phyloP scores from a whole-genome alignment of 116 monocot genomes.

The Dioscorea cayenensis region DNA sequence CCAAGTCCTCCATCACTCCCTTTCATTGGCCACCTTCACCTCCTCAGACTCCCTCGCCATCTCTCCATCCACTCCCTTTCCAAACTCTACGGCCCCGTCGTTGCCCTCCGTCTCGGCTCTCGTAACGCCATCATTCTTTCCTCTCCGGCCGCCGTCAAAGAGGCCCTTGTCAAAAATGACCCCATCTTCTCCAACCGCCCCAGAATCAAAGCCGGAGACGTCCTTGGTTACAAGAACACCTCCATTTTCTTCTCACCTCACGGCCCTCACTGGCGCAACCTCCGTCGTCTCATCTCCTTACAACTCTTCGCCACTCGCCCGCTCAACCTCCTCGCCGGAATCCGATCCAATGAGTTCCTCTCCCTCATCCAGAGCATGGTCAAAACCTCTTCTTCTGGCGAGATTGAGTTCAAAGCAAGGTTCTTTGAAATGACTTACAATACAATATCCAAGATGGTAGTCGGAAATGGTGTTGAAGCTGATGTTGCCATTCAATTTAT shows the following conservation, averaged over 20 bases:
- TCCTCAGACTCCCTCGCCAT: neutral
- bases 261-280: constrained; percentile 1
- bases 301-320: neutral
- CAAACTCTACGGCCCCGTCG: neutral
- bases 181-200: neutral
- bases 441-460: too few species aligned
- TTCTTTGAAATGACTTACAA: too few species aligned
- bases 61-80: neutral
- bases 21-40: constrained; percentile 3
- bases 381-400: too few species aligned
- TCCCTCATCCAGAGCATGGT: too few species aligned
- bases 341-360: neutral
- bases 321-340: neutral
- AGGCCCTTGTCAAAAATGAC: neutral
- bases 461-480: too few species aligned
- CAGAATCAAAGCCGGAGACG: neutral
- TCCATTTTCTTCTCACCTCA: neutral
- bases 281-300: neutral
- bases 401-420: too few species aligned
- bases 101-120: neutral
- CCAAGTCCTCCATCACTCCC: neutral
- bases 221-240: neutral
- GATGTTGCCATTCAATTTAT: too few species aligned
- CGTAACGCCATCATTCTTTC: neutral
- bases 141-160: neutral